These are phyloP conservation scores for Conticribra weissflogii DNA, from an alignment of 108 stramenopile species.

Conservation along the genomic window DNA sequence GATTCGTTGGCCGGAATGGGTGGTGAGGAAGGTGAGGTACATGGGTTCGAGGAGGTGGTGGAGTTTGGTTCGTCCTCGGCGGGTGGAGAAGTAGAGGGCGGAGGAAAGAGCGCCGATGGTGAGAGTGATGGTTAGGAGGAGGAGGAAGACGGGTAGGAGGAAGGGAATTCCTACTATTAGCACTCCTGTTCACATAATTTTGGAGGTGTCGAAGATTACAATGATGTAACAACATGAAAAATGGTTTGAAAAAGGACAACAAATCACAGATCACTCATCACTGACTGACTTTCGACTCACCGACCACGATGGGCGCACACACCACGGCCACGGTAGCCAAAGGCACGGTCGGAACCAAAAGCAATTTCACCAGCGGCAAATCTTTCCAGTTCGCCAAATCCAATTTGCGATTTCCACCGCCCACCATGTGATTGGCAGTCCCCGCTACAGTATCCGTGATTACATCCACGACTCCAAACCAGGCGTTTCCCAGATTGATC, in stretches of 20 bases:
- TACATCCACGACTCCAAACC: constrained; percentile 70
- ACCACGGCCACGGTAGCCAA: constrained; percentile 57
- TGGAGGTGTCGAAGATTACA: no score
- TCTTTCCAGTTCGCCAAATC: constrained; percentile 34
- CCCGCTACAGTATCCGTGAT: constrained; percentile 42
- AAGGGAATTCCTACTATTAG: constrained; percentile 74
- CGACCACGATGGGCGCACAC: constrained; percentile 57
- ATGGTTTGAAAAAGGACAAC: no score
- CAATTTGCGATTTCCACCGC: no score
- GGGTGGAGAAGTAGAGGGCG: constrained; percentile 62
- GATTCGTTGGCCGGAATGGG: constrained; percentile 61
- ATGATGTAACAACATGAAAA: no score
- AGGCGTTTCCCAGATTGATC: constrained; percentile 51
- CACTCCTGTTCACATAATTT: no score
- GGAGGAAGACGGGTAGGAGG: constrained; percentile 61
- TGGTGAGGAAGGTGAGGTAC: constrained; percentile 56
- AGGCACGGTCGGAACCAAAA: constrained; percentile 69
- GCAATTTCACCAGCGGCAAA: constrained; percentile 45
- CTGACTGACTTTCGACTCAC: neutral
- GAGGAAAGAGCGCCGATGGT: constrained; percentile 31
- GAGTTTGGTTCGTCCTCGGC: constrained; percentile 53
- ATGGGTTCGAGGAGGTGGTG: constrained; percentile 49
- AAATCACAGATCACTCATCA: no score
- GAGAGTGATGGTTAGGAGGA: constrained; percentile 18
- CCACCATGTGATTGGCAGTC: constrained; percentile 14